Evolutionary conservation across 2,329 filamentous ascomycete genomes (phyloP).

Genomic region (Chaetoscypha palmicola): DNA sequence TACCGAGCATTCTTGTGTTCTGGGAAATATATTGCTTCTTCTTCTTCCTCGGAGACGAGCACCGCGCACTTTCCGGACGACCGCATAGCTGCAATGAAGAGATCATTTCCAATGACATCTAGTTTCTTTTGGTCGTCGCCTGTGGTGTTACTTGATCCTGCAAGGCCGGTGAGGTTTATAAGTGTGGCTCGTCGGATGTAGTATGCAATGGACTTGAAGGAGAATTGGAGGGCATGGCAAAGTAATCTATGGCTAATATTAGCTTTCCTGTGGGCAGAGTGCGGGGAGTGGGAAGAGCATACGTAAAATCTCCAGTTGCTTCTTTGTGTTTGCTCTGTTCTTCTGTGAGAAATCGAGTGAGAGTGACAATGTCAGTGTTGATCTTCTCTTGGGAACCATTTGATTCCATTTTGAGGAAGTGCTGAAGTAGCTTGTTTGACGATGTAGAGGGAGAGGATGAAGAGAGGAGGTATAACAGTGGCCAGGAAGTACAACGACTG

Average conservation of each 20-base stretch:
- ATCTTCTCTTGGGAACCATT: constrained; percentile 59
- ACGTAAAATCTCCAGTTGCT: constrained; percentile 98
- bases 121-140: constrained; percentile 99
- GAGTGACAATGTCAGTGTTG: constrained; percentile 92
- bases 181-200: constrained; percentile 95
- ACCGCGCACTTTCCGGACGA: constrained; percentile 85
- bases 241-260: constrained; percentile 56
- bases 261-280: constrained; percentile 1
- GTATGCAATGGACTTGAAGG: constrained; percentile 99
- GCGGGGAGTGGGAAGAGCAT: constrained; percentile 31
- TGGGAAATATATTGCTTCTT: constrained; percentile 81
- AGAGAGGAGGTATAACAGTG: too few species aligned
- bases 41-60: constrained; percentile 96
- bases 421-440: too few species aligned
- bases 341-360: constrained; percentile 93
- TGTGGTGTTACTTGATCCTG: constrained; percentile 88
- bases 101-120: constrained; percentile 96
- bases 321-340: constrained; percentile 90
- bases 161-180: constrained; percentile 91
- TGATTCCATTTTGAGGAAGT: constrained; percentile 7
- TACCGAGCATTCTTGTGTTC: constrained; percentile 73
- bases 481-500: too few species aligned
- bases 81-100: constrained; percentile 93
- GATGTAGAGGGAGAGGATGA: too few species aligned
- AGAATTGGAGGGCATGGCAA: constrained; percentile 96